Conservation (phyloP, 1,284 basidiomycete genomes). For the Porogramme epimiltina region DNA sequence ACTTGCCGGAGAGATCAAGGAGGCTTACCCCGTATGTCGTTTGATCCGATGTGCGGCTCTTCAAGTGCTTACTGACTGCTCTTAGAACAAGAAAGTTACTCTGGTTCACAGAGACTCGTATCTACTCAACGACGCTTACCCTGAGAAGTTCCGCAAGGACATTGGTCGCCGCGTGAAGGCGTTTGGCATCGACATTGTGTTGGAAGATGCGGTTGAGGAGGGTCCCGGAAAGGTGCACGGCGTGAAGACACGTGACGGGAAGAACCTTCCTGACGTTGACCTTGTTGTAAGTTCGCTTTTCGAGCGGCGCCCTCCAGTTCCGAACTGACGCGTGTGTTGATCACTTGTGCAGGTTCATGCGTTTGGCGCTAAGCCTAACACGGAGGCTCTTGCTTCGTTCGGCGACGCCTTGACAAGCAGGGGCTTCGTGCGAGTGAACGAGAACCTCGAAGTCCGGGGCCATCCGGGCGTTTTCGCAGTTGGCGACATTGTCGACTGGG, state of each 20-base stretch:
- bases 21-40: constrained; percentile 44
- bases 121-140: constrained; percentile 62
- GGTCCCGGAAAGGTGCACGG: constrained; percentile 32
- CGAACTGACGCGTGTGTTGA: not conserved
- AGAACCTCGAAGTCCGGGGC: constrained; percentile 51
- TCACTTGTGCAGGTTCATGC: constrained; percentile 43
- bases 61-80: constrained; percentile 2
- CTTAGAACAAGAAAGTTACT: constrained; percentile 61
- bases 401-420: constrained; percentile 39
- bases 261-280: constrained; percentile 50
- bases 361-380: constrained; percentile 53
- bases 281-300: constrained; percentile 47
- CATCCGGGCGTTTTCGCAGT: constrained; percentile 56
- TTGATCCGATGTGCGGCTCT: not conserved
- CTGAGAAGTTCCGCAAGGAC: constrained; percentile 53
- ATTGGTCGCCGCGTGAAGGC: constrained; percentile 42
- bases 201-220: constrained; percentile 56
- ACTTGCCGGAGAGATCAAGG: constrained; percentile 59
- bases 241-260: constrained; percentile 56
- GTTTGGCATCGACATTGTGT: constrained; percentile 52
- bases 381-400: constrained; percentile 49
- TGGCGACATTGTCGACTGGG: constrained; percentile 61
- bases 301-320: not conserved
- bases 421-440: constrained; percentile 49
- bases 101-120: constrained; percentile 56